Evolutionary conservation across 202 grass and related monocot species (phyloP), one percentile per base, ranked within the genome.

Genomic region (Digitaria exilis): DNA sequence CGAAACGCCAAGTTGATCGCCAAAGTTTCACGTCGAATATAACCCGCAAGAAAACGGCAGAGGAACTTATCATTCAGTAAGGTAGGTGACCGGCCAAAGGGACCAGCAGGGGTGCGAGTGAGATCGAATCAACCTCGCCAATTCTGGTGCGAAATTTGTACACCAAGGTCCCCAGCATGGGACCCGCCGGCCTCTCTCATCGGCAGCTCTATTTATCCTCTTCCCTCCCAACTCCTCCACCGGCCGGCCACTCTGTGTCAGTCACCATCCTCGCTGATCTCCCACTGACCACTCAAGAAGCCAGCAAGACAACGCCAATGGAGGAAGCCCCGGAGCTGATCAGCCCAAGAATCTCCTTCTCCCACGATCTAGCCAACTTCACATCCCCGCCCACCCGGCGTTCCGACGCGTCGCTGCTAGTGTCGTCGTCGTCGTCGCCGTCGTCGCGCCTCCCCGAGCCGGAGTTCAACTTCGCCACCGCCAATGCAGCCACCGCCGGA

Each of bases 291-390:
- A 37, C 42, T 62, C 5, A 18, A 11, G 37, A 14, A 1, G 26
- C 2, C 61, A 22, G 26, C 2, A 51, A 22, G 77, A 43, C 29
- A 7, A 1, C 67, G 6, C 3, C 58, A 22, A 85, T 71, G 82
- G 82, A 81, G 18, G 84, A 82, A 64, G 64, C 59, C 0, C 32
- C 62, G 3, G 84, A 87, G 84, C 84, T 79, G 84, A 55, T 86
- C 79, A 89, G 87, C 51, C 87, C 90, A 6, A 73, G 90, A 73
- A 87, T 92, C 84, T 92, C 87, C 42, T 92, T 92, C 84, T 92
- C 90, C 25, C 66, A 92, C 84, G 87, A 89, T 58, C 84, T 92
- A 7, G 50, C 65, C 34, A 5, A 25, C 25, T 62, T 35, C 11
- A 4, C 43, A 0, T 0, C 65, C 21, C 24, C 3, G 15, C 32